Percentiles rank a stretch among this genome's conserved stretches.
These are phyloP conservation scores for Fusarium falciforme DNA, from an alignment of 2,329 filamentous ascomycete genomes.

Conservation along the genomic window DNA sequence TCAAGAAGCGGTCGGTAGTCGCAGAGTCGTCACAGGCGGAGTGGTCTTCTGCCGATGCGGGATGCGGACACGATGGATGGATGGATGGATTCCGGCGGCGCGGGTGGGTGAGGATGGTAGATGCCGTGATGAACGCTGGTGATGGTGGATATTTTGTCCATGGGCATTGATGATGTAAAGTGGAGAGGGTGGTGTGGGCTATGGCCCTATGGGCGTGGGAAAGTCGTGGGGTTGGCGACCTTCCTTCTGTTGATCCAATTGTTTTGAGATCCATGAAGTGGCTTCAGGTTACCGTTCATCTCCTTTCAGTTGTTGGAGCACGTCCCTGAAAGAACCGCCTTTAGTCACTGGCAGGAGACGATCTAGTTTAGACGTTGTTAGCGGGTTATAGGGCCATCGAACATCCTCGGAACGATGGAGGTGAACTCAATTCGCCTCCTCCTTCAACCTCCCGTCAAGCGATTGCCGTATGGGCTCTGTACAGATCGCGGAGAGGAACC, in stretches of 20 bases:
- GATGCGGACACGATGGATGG: neutral
- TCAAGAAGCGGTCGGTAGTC: constrained; percentile 1
- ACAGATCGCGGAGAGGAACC: neutral
- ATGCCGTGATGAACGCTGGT: constrained; percentile 12
- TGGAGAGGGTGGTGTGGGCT: constrained; percentile 37
- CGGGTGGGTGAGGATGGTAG: constrained; percentile 1
- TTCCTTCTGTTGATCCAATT: neutral
- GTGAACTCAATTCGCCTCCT: neutral
- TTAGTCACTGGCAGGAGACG: neutral
- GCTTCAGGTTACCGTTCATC: neutral
- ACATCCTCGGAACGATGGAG: neutral
- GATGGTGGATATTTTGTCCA: constrained; percentile 23
- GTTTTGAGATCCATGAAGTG: neutral
- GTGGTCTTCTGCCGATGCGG: neutral
- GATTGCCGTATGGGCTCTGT: neutral
- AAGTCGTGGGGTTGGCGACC: constrained; percentile 11
- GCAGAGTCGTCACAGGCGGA: neutral
- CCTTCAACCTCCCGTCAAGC: neutral
- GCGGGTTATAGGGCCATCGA: neutral
- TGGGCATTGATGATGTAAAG: constrained; percentile 32
- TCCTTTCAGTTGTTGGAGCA: neutral
- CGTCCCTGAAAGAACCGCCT: neutral
- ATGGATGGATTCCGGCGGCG: neutral
- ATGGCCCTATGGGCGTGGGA: constrained; percentile 37
- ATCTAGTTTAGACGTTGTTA: constrained; percentile 4